Base-by-base conservation (phyloP, 805 yeast species). In the Candida nanaspora region DNA sequence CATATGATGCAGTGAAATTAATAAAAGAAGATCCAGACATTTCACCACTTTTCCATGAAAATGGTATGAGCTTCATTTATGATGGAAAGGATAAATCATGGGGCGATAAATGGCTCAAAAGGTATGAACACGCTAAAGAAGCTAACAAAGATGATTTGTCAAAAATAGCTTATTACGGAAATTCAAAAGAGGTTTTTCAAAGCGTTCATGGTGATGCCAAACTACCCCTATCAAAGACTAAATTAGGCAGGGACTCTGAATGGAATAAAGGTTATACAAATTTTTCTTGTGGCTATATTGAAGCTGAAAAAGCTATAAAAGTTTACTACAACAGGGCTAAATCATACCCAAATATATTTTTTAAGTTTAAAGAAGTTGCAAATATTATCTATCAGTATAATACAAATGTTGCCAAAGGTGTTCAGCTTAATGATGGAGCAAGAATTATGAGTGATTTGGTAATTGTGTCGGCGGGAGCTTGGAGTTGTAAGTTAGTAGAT, bases 391-490 rank as follows among this genome's bases (percentile, higher is more conserved):
- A 46, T 27, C 11, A 28, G 3, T 33, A 35, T 6, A 50, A 44
- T 4, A 41, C 50, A 6, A 41, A 40, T 15, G 35, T 35, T 22
- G 50, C 50, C 4, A 39, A 37, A 25, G 51, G 56, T 5, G 52
- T 54, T 22, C 11, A 22, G 8, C 40, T 54, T 18, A 35, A 29
- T 5, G 49, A 51, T 36, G 51, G 51, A 4, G 16, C 40, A 1
- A 7, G 16, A 13, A 8, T 37, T 14, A 15, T 18, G 6, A 37
- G 50, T 2, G 53, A 51, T 16, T 25, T 52, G 28, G 53, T 52
- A 8, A 41, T 54, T 30, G 49, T 52, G 10, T 53, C 57, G 19
- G 56, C 56, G 4, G 58, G 58, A 16, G 55, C 58, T 3, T 54
- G 58, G 57, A 54, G 56, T 38, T 45, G 49, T 26, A 51, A 51